Conservation (phyloP, 1,139 yeast genomes). For the Candida neerlandica region DNA sequence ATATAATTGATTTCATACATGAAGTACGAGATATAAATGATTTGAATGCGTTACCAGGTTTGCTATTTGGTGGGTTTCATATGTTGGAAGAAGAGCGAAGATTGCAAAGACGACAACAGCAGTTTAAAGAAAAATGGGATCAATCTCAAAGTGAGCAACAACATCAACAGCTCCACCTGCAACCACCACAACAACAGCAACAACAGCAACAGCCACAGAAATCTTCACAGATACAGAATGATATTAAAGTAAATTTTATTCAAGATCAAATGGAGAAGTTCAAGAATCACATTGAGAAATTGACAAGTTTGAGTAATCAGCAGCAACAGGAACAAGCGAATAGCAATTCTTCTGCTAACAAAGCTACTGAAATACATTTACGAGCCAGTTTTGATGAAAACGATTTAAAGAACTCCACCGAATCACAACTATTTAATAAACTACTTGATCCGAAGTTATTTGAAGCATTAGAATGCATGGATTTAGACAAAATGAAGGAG, state of each 20-base stretch:
- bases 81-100: slow-evolving; percentile 42
- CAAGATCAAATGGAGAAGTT: slow-evolving; percentile 14
- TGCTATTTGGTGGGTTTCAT: slow-evolving; percentile 44
- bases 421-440: slow-evolving; percentile 23
- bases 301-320: slow-evolving; percentile 4
- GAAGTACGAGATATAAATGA: slow-evolving; percentile 45
- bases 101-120: slow-evolving; percentile 32
- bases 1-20: slow-evolving; percentile 42
- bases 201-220: not conserved
- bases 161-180: not conserved
- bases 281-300: slow-evolving; percentile 11
- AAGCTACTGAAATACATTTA: slow-evolving; percentile 7
- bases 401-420: slow-evolving; percentile 7
- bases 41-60: slow-evolving; percentile 42
- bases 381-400: slow-evolving; percentile 1
- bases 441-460: slow-evolving; percentile 34
- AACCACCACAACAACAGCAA: not conserved
- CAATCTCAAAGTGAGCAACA: slow-evolving; percentile 12
- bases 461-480: slow-evolving; percentile 31
- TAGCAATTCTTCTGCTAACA: not conserved
- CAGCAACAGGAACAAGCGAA: not conserved
- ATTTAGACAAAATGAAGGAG: slow-evolving; percentile 30
- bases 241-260: slow-evolving; percentile 3
- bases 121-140: slow-evolving; percentile 18
- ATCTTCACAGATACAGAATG: not conserved